A percentile compares a stretch with the other conserved stretches of the same genome.
Conservation (phyloP, 805 yeast species). For the Lipomyces oligophaga region DNA sequence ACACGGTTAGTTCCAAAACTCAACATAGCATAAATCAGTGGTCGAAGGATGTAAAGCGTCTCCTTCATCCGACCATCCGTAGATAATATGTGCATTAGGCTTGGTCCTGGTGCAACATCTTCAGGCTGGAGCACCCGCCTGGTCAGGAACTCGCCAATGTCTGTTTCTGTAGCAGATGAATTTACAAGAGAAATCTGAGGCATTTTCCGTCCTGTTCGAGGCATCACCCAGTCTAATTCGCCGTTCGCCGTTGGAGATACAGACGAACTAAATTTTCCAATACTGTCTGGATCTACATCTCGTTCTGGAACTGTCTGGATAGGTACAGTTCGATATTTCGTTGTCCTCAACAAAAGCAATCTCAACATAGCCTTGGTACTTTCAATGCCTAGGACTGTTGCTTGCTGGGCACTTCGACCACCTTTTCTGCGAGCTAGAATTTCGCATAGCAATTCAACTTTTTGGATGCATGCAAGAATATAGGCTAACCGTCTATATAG, state of each 20-base stretch:
- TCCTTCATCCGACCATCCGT: constrained; percentile 34
- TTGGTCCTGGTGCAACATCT: constrained; percentile 35
- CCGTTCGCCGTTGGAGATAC: too few species aligned
- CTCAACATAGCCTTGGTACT: constrained; percentile 34
- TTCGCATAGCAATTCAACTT: constrained; percentile 40
- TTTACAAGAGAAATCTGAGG: constrained; percentile 9
- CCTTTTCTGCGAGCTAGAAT: constrained; percentile 35
- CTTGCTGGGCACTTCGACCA: constrained; percentile 35
- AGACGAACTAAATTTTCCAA: too few species aligned
- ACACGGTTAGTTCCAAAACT: constrained; percentile 7
- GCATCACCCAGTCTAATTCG: constrained; percentile 27
- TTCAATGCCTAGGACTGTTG: constrained; percentile 31
- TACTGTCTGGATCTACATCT: constrained; percentile 37
- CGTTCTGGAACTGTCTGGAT: constrained; percentile 37
- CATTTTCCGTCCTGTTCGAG: constrained; percentile 29
- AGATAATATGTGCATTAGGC: constrained; percentile 34
- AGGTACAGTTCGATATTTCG: constrained; percentile 35
- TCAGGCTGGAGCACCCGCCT: constrained; percentile 36
- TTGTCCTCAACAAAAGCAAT: constrained; percentile 33
- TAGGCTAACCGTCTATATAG: constrained; percentile 35
- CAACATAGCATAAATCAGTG: constrained; percentile 40
- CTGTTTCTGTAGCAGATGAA: constrained; percentile 18
- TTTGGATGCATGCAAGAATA: constrained; percentile 34
- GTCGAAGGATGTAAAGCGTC: constrained; percentile 39
- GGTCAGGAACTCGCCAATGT: constrained; percentile 30